A percentile compares a stretch with the other conserved stretches of the same genome.
phyloP scores from a whole-genome alignment of 441 rosid species.

The Gossypium lobatum region DNA sequence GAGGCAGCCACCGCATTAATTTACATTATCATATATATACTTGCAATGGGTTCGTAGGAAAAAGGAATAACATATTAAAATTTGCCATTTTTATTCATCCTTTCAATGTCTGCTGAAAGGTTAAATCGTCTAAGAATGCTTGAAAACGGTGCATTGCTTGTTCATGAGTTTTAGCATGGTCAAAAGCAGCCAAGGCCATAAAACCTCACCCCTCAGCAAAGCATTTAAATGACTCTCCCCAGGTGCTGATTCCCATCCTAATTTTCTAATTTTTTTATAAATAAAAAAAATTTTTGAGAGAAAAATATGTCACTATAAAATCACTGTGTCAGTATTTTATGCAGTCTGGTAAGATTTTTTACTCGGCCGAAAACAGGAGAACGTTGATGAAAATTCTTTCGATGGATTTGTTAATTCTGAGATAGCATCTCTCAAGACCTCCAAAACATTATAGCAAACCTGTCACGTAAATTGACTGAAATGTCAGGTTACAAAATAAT shows the following conservation, averaged over 20 bases:
- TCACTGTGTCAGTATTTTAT: background rate
- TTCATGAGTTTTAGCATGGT: background rate
- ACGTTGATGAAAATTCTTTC: background rate
- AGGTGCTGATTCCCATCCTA: background rate
- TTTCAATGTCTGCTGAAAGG: background rate
- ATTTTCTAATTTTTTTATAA: background rate
- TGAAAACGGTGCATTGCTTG: background rate
- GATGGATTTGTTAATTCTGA: background rate
- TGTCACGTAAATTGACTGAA: background rate
- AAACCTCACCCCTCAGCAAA: background rate
- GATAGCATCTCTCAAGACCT: background rate
- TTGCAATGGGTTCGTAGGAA: background rate
- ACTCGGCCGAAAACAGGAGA: background rate
- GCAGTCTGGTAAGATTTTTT: background rate
- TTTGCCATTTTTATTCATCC: background rate
- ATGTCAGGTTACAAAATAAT: background rate
- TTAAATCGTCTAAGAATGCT: background rate
- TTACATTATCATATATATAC: background rate
- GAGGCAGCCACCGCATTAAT: slow-evolving; percentile 23
- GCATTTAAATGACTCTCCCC: background rate
- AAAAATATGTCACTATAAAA: background rate
- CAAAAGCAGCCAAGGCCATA: background rate
- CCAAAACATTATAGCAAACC: background rate
- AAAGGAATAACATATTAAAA: background rate
- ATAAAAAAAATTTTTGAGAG: background rate